Evolutionary conservation across 768 basidiomycete species (phyloP).

Genomic region (Hortiboletus flavorubellus): DNA sequence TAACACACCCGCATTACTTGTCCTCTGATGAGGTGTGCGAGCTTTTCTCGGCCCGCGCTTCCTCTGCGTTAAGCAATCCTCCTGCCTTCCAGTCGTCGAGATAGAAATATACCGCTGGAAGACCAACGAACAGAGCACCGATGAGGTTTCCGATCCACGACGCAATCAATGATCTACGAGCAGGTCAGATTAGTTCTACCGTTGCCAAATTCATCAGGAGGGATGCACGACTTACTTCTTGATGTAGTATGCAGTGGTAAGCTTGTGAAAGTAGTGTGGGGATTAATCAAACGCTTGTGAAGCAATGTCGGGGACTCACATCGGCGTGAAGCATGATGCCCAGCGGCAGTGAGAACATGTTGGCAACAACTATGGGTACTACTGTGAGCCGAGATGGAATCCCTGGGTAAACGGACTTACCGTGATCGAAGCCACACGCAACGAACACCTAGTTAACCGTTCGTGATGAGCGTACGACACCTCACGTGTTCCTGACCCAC

Average conservation of each 20-base stretch:
- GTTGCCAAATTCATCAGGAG: background rate
- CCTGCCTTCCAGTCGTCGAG: conserved; percentile 46
- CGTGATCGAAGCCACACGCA: conserved; percentile 68
- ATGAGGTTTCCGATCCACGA: conserved; percentile 64
- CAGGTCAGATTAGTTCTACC: background rate
- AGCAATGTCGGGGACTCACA: conserved; percentile 36
- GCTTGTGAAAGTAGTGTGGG: conserved; percentile 6
- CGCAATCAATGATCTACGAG: conserved; percentile 57
- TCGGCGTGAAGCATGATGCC: conserved; percentile 68
- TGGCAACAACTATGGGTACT: conserved; percentile 52
- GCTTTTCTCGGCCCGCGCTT: conserved; percentile 19
- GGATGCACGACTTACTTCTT: conserved; percentile 46
- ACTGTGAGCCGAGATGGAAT: background rate
- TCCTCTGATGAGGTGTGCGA: conserved; percentile 7
- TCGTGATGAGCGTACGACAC: background rate
- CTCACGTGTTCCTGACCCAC: conserved; percentile 32
- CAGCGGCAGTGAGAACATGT: conserved; percentile 72
- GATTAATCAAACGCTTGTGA: background rate
- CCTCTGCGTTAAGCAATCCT: conserved; percentile 41
- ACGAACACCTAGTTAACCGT: conserved; percentile 53
- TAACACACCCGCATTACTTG: background rate
- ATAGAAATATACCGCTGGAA: conserved; percentile 65
- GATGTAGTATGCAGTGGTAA: conserved; percentile 52
- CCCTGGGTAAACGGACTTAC: conserved; percentile 31
- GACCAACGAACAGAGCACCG: conserved; percentile 59